A percentile compares a stretch with the other conserved stretches of the same genome.
Evolutionary conservation across 176 grass and related monocot species (phyloP).

Genomic region (Phyllostachys edulis): DNA sequence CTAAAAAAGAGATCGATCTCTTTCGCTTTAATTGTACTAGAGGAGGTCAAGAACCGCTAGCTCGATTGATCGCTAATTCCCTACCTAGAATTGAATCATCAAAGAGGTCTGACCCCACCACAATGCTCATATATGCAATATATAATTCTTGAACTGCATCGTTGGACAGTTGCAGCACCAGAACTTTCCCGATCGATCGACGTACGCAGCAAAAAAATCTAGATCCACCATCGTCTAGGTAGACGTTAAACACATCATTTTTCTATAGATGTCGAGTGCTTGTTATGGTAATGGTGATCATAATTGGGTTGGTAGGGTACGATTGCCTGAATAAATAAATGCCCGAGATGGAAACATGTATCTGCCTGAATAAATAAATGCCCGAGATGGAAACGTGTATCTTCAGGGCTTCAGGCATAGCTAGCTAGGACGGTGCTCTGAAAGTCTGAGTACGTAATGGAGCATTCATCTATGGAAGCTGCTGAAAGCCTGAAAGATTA

Average conservation of each 20-base stretch:
- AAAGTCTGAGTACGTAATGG: conserved; percentile 15
- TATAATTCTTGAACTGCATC: conserved; percentile 25
- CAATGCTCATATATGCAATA: conserved; percentile 9
- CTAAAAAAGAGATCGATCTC: conserved; percentile 23
- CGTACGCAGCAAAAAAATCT: conserved; percentile 26
- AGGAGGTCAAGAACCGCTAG: neutral
- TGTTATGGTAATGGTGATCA: conserved; percentile 10
- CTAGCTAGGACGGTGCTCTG: conserved; percentile 23
- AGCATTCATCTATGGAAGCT: conserved; percentile 11
- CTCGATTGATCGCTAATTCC: neutral
- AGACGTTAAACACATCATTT: neutral
- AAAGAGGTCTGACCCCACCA: conserved; percentile 26
- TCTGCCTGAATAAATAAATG: too few relatives aligned
- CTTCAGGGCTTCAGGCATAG: conserved; percentile 16
- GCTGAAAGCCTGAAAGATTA: neutral
- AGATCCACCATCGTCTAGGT: conserved; percentile 14
- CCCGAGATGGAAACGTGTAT: neutral
- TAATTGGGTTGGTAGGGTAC: conserved; percentile 13
- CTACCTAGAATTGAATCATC: neutral
- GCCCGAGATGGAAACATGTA: neutral
- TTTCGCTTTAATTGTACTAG: conserved; percentile 16
- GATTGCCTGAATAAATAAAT: conserved; percentile 35
- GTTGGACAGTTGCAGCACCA: conserved; percentile 32
- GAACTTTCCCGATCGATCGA: conserved; percentile 47
- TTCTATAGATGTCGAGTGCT: conserved; percentile 1